Percentiles rank a stretch among this genome's conserved stretches.
Conservation (phyloP, 805 yeast genomes). For the Nakazawaea sp. region DNA sequence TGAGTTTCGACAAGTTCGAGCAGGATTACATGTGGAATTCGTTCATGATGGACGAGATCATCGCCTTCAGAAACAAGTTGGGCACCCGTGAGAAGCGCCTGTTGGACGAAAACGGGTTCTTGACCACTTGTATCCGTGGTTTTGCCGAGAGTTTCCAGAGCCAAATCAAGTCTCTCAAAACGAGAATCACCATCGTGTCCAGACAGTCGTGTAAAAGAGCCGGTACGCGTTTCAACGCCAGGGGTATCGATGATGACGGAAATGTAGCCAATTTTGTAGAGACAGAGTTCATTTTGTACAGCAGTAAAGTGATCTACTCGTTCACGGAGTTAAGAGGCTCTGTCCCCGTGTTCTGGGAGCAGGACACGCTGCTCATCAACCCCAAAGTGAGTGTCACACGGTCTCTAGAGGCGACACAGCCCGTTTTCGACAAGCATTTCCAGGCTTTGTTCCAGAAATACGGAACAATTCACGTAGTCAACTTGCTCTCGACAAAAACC, state of each 20-base stretch:
- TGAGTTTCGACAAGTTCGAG: slow-evolving; percentile 56
- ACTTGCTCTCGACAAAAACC: slow-evolving; percentile 72
- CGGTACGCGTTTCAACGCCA: slow-evolving; percentile 89
- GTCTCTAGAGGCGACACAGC: slow-evolving; percentile 87
- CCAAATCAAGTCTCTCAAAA: slow-evolving; percentile 26
- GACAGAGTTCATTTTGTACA: slow-evolving; percentile 73
- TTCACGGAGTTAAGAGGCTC: slow-evolving; percentile 92
- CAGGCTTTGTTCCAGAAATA: slow-evolving; percentile 61
- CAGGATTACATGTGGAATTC: slow-evolving; percentile 96
- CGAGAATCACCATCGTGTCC: slow-evolving; percentile 63
- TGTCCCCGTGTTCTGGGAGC: slow-evolving; percentile 97
- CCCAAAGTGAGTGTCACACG: slow-evolving; percentile 89
- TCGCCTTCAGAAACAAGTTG: slow-evolving; percentile 65
- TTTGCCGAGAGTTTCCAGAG: slow-evolving; percentile 75
- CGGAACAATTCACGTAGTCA: slow-evolving; percentile 86
- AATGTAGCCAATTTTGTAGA: slow-evolving; percentile 95
- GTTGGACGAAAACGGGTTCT: slow-evolving; percentile 70
- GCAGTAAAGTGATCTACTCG: slow-evolving; percentile 52
- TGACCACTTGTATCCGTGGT: slow-evolving; percentile 91
- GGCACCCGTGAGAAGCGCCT: slow-evolving; percentile 51
- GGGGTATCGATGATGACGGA: slow-evolving; percentile 95
- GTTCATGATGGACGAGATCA: slow-evolving; percentile 78
- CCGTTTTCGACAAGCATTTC: slow-evolving; percentile 81
- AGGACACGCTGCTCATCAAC: slow-evolving; percentile 83
- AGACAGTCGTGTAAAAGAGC: slow-evolving; percentile 97